Evolutionary conservation across 2,329 filamentous ascomycete species (phyloP).

Genomic region (Alternaria longipes): DNA sequence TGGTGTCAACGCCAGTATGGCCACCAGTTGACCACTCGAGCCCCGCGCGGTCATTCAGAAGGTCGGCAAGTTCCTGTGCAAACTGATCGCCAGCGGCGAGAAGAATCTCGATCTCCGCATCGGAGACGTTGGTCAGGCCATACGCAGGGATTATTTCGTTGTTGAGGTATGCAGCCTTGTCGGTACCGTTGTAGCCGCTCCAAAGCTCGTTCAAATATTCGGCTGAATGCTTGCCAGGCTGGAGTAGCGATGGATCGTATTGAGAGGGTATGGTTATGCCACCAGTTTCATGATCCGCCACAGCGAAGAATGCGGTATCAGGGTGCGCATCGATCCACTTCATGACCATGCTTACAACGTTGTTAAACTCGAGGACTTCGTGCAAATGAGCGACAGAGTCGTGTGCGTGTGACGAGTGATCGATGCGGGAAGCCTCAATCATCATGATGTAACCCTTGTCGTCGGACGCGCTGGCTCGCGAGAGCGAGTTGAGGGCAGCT

Average conservation of each 20-base stretch:
- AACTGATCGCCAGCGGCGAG: too few relatives aligned
- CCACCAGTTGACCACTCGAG: conserved; percentile 51
- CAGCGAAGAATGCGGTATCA: too few relatives aligned
- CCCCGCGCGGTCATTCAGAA: conserved; percentile 38
- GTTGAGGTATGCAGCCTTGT: too few relatives aligned
- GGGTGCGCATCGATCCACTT: background rate
- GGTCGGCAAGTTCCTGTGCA: conserved; percentile 15
- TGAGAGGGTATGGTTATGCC: too few relatives aligned
- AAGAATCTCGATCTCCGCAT: too few relatives aligned
- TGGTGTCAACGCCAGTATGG: conserved; percentile 51
- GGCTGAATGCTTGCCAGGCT: too few relatives aligned
- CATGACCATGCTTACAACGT: conserved; percentile 50
- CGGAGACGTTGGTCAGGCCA: too few relatives aligned
- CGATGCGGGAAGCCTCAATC: conserved; percentile 39
- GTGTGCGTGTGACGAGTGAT: conserved; percentile 37
- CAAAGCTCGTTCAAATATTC: too few relatives aligned
- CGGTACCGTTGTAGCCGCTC: too few relatives aligned
- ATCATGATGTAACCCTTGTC: conserved; percentile 55
- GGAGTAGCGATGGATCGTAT: too few relatives aligned
- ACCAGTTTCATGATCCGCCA: too few relatives aligned
- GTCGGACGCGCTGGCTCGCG: conserved; percentile 42
- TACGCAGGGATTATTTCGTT: too few relatives aligned
- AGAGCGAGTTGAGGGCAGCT: conserved; percentile 51
- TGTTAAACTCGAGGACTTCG: conserved; percentile 55
- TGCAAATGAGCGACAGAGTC: conserved; percentile 42